These are phyloP conservation scores for Aechmea fasciata DNA, from an alignment of 176 grass and related monocot genomes.

Conservation along the genomic window DNA sequence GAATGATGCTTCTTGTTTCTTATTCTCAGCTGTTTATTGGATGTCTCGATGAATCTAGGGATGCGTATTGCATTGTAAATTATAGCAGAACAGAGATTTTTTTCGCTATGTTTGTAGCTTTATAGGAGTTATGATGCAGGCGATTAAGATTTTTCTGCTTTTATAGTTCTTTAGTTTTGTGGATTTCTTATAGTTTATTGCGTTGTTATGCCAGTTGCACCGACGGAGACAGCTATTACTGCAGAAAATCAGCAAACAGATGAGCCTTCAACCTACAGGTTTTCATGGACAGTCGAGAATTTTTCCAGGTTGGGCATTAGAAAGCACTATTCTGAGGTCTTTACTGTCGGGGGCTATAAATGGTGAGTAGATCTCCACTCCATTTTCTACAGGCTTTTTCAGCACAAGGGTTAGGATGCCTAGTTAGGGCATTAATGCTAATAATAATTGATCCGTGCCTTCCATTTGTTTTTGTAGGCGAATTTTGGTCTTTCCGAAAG, in stretches of 20 bases:
- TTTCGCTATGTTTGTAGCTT: neutral
- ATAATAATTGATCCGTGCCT: neutral
- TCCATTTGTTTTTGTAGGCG: constrained; percentile 44
- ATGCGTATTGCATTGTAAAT: too few relatives aligned
- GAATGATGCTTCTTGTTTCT: neutral
- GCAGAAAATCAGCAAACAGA: constrained; percentile 77
- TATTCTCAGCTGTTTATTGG: neutral
- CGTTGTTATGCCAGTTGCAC: constrained; percentile 35
- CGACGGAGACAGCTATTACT: constrained; percentile 49
- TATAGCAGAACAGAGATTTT: too few relatives aligned
- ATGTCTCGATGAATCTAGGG: neutral
- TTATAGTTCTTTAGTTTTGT: neutral
- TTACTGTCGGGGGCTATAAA: constrained; percentile 78
- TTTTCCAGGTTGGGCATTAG: constrained; percentile 67
- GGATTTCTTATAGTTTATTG: neutral
- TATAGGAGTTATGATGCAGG: neutral
- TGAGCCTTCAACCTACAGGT: constrained; percentile 78
- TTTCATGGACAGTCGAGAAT: constrained; percentile 94
- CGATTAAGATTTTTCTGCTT: constrained; percentile 3
- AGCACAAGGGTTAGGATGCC: neutral
- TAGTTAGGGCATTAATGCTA: neutral
- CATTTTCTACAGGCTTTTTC: neutral
- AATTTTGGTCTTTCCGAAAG: constrained; percentile 91
- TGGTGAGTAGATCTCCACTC: constrained; percentile 45
- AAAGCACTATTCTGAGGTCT: constrained; percentile 92